Conservation (phyloP, 768 basidiomycete genomes). For the Kwoniella mangroviensis region DNA sequence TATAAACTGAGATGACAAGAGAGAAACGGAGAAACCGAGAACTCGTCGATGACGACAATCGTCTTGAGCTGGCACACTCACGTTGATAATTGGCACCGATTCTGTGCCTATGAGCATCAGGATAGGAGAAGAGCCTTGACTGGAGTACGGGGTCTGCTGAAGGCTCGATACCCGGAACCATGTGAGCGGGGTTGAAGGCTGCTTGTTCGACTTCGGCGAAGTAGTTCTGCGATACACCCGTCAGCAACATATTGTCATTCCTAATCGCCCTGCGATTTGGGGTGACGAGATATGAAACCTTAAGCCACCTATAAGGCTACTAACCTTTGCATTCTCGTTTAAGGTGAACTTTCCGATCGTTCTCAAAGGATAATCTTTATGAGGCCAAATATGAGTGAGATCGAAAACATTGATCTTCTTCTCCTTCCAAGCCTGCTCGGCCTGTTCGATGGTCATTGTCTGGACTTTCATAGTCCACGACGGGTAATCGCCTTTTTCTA, state of each 20-base stretch:
- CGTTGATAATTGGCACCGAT: conserved; percentile 62
- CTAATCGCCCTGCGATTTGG: too few relatives aligned
- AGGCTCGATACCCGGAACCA: conserved; percentile 84
- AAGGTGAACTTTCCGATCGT: conserved; percentile 58
- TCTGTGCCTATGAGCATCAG: conserved; percentile 56
- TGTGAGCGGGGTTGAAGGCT: conserved; percentile 70
- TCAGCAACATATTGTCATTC: not conserved
- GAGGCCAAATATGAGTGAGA: conserved; percentile 57
- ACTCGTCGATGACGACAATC: too few relatives aligned
- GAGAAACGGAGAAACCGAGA: too few relatives aligned
- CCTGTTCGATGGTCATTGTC: conserved; percentile 91
- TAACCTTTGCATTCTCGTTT: conserved; percentile 58
- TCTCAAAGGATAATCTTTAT: conserved; percentile 58
- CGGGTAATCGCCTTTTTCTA: conserved; percentile 57
- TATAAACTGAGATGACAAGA: too few relatives aligned
- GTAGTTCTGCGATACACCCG: conserved; percentile 52
- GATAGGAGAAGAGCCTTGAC: conserved; percentile 91
- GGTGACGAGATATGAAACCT: too few relatives aligned
- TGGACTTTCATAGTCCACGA: conserved; percentile 62
- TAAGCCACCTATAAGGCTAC: not conserved
- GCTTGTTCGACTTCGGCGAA: conserved; percentile 56
- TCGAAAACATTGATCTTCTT: conserved; percentile 65
- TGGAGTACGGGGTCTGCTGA: conserved; percentile 92
- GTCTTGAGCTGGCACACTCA: too few relatives aligned
- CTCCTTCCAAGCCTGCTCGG: conserved; percentile 73